Percentiles rank a stretch among this genome's conserved stretches.
Evolutionary conservation across 495 filamentous ascomycete genomes (phyloP).

Genomic region (Aspergillus affinis): DNA sequence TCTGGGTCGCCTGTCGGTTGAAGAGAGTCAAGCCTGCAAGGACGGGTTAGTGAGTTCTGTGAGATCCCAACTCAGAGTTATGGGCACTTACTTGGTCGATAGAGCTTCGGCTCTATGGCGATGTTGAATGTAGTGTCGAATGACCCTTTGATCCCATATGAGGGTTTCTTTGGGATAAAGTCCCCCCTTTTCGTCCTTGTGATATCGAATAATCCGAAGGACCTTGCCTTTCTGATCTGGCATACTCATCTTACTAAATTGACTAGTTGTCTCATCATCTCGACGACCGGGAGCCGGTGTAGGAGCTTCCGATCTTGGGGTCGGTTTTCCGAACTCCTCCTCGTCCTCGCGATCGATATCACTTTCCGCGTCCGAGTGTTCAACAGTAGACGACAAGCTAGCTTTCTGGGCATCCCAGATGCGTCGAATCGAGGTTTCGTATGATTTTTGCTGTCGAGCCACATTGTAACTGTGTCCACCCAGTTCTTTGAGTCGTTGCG

Average conservation of each 20-base stretch:
- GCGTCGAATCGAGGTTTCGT: slow-evolving; percentile 80
- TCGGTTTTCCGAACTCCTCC: slow-evolving; percentile 61
- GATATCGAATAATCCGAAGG: slow-evolving; percentile 70
- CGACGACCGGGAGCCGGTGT: slow-evolving; percentile 53
- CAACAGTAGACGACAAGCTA: slow-evolving; percentile 65
- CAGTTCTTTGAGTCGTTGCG: slow-evolving; percentile 80
- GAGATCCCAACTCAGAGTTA: too few species aligned
- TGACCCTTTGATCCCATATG: slow-evolving; percentile 71
- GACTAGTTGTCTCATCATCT: slow-evolving; percentile 82
- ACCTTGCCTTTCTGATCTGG: slow-evolving; percentile 68
- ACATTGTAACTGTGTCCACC: slow-evolving; percentile 98
- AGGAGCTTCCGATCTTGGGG: slow-evolving; percentile 60
- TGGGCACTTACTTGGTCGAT: slow-evolving; percentile 59
- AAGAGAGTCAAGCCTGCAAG: slow-evolving; percentile 53
- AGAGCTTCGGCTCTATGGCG: slow-evolving; percentile 58
- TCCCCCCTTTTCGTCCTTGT: slow-evolving; percentile 62
- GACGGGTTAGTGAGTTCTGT: slow-evolving; percentile 8
- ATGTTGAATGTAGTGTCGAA: slow-evolving; percentile 60
- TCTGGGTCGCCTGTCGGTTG: slow-evolving; percentile 76
- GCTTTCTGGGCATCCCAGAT: slow-evolving; percentile 89
- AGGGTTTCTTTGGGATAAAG: slow-evolving; percentile 57
- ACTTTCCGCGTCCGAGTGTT: slow-evolving; percentile 60
- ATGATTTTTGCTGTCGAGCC: slow-evolving; percentile 81
- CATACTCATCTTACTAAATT: slow-evolving; percentile 77
- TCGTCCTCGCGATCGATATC: slow-evolving; percentile 69